A percentile compares a stretch with the other conserved stretches of the same genome.
Evolutionary conservation across 306 rosid genomes (phyloP).

Genomic region (Acacia melanoxylon): DNA sequence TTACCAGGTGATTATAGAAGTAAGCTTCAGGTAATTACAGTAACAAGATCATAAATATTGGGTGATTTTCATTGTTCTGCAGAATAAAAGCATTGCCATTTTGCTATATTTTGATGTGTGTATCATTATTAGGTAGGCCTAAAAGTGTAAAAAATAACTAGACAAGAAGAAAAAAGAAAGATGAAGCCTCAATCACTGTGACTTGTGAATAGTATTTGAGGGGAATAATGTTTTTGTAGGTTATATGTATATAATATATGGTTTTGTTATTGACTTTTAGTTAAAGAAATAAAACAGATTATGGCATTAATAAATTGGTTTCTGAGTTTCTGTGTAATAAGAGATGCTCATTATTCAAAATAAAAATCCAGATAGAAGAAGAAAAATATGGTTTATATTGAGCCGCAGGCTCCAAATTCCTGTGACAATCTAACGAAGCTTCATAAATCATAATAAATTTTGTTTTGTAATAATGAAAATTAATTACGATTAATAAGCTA

Average conservation of each 20-base stretch:
- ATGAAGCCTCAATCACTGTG: not conserved
- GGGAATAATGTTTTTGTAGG: not conserved
- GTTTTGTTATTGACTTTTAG: not conserved
- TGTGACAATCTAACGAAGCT: not conserved
- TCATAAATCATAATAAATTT: not conserved
- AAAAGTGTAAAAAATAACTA: not conserved
- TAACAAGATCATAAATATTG: conserved; percentile 26
- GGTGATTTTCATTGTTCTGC: not conserved
- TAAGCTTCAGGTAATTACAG: conserved; percentile 21
- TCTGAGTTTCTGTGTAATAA: not conserved
- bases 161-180: not conserved
- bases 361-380: not conserved
- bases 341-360: not conserved
- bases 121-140: not conserved
- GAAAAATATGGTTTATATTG: not conserved
- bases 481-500: not conserved
- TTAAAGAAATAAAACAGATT: not conserved
- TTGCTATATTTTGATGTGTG: not conserved
- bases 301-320: not conserved
- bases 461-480: not conserved
- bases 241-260: not conserved
- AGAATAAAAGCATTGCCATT: not conserved
- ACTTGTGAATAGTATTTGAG: not conserved
- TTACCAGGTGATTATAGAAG: conserved; percentile 15
- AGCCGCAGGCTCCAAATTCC: not conserved